A percentile compares a stretch with the other conserved stretches of the same genome.
Evolutionary conservation across 2,329 filamentous ascomycete genomes (phyloP).

Genomic region (Bipolaris cookei): DNA sequence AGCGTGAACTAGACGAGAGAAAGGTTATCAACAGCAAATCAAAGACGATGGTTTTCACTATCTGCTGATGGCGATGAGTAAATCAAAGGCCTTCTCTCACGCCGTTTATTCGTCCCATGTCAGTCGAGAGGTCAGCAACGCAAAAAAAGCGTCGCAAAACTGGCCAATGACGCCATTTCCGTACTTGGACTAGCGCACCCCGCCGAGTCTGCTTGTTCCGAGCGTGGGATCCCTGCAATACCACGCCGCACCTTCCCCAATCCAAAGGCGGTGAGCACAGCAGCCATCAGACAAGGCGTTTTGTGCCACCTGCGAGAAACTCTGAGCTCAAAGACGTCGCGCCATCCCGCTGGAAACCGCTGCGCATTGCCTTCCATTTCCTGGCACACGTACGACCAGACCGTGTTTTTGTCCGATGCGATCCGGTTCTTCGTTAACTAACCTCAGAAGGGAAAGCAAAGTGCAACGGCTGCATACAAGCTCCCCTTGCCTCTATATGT

Average conservation of each 20-base stretch:
- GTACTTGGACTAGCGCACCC: slow-evolving; percentile 19
- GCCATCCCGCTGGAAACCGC: slow-evolving; percentile 21
- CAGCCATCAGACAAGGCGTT: slow-evolving; percentile 16
- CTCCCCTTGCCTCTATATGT: not conserved
- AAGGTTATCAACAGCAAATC: not conserved
- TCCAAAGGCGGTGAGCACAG: slow-evolving; percentile 23
- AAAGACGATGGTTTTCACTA: not conserved
- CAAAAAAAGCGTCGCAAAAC: slow-evolving; percentile 17
- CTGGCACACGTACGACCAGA: slow-evolving; percentile 2
- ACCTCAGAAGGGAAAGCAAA: slow-evolving; percentile 7
- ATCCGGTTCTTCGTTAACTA: not conserved
- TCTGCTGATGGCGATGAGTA: not conserved
- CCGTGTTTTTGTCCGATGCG: not conserved
- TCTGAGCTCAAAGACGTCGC: slow-evolving; percentile 12
- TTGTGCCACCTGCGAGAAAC: slow-evolving; percentile 12
- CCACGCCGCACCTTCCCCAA: slow-evolving; percentile 20
- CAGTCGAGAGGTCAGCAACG: not conserved
- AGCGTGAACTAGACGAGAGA: not conserved
- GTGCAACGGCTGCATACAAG: slow-evolving; percentile 8
- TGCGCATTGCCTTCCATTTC: not conserved
- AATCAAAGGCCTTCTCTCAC: not conserved
- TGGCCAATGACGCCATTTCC: slow-evolving; percentile 20
- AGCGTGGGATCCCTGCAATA: slow-evolving; percentile 15
- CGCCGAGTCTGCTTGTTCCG: slow-evolving; percentile 15
- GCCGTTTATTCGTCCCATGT: not conserved